A percentile compares a stretch with the other conserved stretches of the same genome.
These are phyloP conservation scores for Asterophora parasitica DNA, from an alignment of 768 basidiomycete genomes.

Conservation along the genomic window DNA sequence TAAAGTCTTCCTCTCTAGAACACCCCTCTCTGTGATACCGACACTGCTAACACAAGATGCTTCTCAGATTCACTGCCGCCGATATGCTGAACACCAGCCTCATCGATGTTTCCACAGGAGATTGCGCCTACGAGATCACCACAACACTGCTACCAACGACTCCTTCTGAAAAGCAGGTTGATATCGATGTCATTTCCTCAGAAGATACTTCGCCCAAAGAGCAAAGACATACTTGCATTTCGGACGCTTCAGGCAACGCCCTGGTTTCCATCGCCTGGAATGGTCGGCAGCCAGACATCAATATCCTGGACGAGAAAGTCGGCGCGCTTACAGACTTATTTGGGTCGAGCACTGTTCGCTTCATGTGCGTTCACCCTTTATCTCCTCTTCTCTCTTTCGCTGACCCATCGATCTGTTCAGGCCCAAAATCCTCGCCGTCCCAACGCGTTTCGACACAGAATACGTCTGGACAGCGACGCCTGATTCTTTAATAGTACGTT, in stretches of 20 bases:
- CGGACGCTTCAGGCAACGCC: conserved; percentile 34
- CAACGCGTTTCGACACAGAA: conserved; percentile 59
- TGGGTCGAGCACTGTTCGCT: conserved; percentile 48
- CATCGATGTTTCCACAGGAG: conserved; percentile 47
- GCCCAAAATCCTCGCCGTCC: conserved; percentile 55
- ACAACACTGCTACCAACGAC: conserved; percentile 34
- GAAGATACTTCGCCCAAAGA: conserved; percentile 5
- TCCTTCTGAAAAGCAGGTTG: conserved; percentile 23
- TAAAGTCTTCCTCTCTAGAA: conserved; percentile 15
- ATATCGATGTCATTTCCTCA: conserved; percentile 14
- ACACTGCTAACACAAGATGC: conserved; percentile 30
- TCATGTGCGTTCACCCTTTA: conserved; percentile 38
- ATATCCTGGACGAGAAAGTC: conserved; percentile 45
- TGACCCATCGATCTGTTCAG: conserved; percentile 24
- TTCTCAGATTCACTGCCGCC: conserved; percentile 53
- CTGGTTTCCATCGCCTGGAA: conserved; percentile 51
- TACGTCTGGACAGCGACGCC: conserved; percentile 57
- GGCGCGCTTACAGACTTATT: conserved; percentile 52
- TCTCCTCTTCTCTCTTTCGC: conserved; percentile 1
- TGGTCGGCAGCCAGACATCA: conserved; percentile 48
- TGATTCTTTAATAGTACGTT: conserved; percentile 46
- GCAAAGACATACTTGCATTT: conserved; percentile 38
- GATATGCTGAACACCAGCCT: conserved; percentile 57
- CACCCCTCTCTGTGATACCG: not conserved
- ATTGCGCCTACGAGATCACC: conserved; percentile 43